These are phyloP conservation scores for Aspergillus diversus DNA, from an alignment of 495 filamentous ascomycete genomes.

Conservation along the genomic window DNA sequence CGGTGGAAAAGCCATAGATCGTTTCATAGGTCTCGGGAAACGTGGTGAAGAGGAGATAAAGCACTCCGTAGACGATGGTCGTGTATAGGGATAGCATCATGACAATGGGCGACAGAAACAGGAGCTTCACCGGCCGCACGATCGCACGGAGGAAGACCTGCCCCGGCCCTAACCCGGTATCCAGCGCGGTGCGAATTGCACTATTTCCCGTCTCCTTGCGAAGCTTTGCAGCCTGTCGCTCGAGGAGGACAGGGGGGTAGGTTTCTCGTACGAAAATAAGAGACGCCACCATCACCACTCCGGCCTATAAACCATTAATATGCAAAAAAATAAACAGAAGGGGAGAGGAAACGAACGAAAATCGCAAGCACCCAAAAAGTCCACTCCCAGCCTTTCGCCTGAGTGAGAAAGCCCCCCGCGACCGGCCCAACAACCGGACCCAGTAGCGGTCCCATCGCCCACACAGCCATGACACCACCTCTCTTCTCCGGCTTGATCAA, in stretches of 20 bases:
- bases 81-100: constrained; percentile 59
- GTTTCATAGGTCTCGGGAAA: constrained; percentile 64
- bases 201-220: constrained; percentile 5
- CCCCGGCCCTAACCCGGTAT: constrained; percentile 38
- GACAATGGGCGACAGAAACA: constrained; percentile 54
- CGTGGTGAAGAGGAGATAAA: constrained; percentile 71
- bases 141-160: constrained; percentile 44
- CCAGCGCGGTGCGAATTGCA: constrained; percentile 29
- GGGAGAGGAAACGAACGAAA: background rate
- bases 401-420: background rate
- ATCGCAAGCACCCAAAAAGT: constrained; percentile 9
- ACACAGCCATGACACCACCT: constrained; percentile 3
- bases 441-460: background rate
- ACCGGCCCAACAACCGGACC: constrained; percentile 12
- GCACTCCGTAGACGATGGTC: constrained; percentile 63
- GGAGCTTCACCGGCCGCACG: constrained; percentile 50
- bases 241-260: constrained; percentile 5
- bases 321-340: no score
- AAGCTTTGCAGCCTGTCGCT: background rate
- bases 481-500: background rate
- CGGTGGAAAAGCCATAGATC: constrained; percentile 58
- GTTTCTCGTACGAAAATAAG: constrained; percentile 8
- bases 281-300: background rate
- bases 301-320: background rate
- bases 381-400: constrained; percentile 10